Conservation (phyloP, 805 yeast genomes). For the Myxozyma nipponensis region DNA sequence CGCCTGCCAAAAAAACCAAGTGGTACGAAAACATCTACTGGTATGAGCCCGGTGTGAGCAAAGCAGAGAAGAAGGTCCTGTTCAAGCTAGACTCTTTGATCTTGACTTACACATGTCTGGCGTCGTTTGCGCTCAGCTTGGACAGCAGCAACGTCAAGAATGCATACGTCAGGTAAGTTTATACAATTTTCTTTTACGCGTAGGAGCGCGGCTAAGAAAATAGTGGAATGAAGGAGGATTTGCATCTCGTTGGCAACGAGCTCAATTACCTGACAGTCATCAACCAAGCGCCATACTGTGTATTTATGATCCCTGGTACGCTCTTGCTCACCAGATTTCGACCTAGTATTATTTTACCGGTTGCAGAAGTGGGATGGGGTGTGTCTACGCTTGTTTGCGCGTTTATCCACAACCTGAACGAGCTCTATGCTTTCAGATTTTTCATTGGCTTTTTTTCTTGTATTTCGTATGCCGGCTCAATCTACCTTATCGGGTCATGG, state of each 20-base stretch:
- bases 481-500: slow-evolving; percentile 42
- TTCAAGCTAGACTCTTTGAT: slow-evolving; percentile 38
- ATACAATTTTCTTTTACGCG: not conserved
- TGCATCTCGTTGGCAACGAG: slow-evolving; percentile 44
- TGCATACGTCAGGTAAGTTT: slow-evolving; percentile 15
- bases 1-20: not conserved
- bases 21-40: slow-evolving; percentile 25
- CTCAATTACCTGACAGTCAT: slow-evolving; percentile 31
- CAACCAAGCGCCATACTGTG: slow-evolving; percentile 37
- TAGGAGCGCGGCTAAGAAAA: slow-evolving; percentile 45
- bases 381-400: slow-evolving; percentile 39
- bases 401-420: slow-evolving; percentile 34
- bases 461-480: slow-evolving; percentile 31
- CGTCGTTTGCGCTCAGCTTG: slow-evolving; percentile 11
- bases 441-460: slow-evolving; percentile 46
- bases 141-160: slow-evolving; percentile 17
- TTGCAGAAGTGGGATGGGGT: slow-evolving; percentile 40
- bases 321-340: slow-evolving; percentile 37
- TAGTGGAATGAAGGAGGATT: slow-evolving; percentile 53
- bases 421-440: slow-evolving; percentile 43
- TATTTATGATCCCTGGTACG: slow-evolving; percentile 45
- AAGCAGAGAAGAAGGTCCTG: slow-evolving; percentile 34
- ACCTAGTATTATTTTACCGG: slow-evolving; percentile 39
- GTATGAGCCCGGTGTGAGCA: slow-evolving; percentile 34
- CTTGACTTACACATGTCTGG: slow-evolving; percentile 33